Percentiles rank a stretch among this genome's conserved stretches.
Evolutionary conservation across 2,329 filamentous ascomycete genomes (phyloP).

Genomic region (Teratosphaeria gauchensis): DNA sequence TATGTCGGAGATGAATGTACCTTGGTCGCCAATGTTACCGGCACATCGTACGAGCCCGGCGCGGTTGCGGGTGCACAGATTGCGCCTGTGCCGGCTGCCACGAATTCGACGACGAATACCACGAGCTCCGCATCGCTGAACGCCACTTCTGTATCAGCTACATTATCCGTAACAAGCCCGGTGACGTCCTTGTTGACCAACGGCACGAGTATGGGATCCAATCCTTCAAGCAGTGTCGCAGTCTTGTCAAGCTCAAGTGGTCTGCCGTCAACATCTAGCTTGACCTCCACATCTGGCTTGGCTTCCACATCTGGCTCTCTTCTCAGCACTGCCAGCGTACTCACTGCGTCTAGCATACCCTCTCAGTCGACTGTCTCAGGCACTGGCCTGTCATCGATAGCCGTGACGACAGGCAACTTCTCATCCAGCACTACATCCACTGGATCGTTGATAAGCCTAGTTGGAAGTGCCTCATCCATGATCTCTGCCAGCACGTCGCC

Average conservation of each 20-base stretch:
- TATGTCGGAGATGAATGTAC: slow-evolving; percentile 22
- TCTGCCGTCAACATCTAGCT: background rate
- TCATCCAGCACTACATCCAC: slow-evolving; percentile 1
- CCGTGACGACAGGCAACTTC: background rate
- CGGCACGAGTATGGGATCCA: too few species aligned
- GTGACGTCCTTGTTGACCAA: too few species aligned
- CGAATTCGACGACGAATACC: background rate
- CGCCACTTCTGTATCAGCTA: background rate
- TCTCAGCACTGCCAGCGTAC: too few species aligned
- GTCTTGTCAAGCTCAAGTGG: background rate
- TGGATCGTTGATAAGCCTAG: background rate
- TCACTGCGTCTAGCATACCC: background rate
- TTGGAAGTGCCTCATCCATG: background rate
- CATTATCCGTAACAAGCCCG: background rate
- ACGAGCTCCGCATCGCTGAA: background rate
- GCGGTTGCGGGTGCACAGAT: slow-evolving; percentile 14
- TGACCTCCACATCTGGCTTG: background rate
- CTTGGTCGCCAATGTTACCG: slow-evolving; percentile 20
- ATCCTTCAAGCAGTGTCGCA: background rate
- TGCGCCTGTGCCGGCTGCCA: background rate
- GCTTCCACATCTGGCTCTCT: too few species aligned
- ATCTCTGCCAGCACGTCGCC: background rate
- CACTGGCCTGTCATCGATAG: background rate
- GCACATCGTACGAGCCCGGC: slow-evolving; percentile 13
- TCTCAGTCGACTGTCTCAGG: background rate